Evolutionary conservation across 208 protist genomes (phyloP).

Genomic region (Endotrypanum monterogeii): DNA sequence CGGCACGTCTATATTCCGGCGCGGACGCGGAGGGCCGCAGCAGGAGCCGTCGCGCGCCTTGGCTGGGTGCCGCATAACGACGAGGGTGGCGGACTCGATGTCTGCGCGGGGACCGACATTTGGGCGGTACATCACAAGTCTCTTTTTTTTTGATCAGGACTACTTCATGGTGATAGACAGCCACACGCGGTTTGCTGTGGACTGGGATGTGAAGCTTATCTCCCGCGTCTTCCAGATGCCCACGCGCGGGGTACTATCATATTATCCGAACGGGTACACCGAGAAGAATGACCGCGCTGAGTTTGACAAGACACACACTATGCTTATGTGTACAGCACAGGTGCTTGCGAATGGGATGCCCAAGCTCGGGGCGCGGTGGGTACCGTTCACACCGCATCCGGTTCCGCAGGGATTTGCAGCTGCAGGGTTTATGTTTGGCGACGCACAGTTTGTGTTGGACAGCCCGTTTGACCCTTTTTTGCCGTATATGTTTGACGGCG

Average conservation of each 20-base stretch:
- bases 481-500: slow-evolving; percentile 93
- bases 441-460: slow-evolving; percentile 71
- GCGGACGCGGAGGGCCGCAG: slow-evolving; percentile 43
- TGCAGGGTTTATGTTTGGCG: slow-evolving; percentile 79
- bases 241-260: slow-evolving; percentile 69
- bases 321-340: slow-evolving; percentile 75
- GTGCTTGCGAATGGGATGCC: slow-evolving; percentile 65
- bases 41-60: slow-evolving; percentile 33
- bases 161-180: slow-evolving; percentile 90
- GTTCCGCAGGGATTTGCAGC: slow-evolving; percentile 69
- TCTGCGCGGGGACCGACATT: slow-evolving; percentile 80
- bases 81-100: slow-evolving; percentile 38
- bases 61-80: slow-evolving; percentile 62
- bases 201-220: slow-evolving; percentile 85
- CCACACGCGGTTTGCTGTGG: slow-evolving; percentile 72
- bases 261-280: slow-evolving; percentile 83
- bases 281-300: slow-evolving; percentile 48
- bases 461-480: slow-evolving; percentile 94
- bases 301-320: slow-evolving; percentile 40
- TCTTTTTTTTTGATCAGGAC: slow-evolving; percentile 82
- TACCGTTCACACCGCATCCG: slow-evolving; percentile 22
- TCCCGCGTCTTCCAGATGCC: slow-evolving; percentile 55
- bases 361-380: slow-evolving; percentile 64
- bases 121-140: slow-evolving; percentile 74
- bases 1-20: slow-evolving; percentile 22